phyloP scores from a whole-genome alignment of 2,329 filamentous ascomycete species.

The Scedosporium boydii region DNA sequence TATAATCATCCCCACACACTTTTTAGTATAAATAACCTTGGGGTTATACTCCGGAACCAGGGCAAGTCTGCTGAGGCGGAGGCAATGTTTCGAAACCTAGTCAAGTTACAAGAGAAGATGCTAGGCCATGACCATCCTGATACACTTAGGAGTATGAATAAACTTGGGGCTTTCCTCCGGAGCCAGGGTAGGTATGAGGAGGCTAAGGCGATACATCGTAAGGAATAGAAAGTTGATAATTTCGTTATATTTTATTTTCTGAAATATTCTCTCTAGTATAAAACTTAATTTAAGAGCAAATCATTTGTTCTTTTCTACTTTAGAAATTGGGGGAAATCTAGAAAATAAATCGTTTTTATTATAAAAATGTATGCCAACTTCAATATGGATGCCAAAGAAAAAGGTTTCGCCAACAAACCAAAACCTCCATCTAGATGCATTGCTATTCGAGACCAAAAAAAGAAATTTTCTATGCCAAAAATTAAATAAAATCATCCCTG shows the following conservation, averaged over 20 bases:
- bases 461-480: background rate
- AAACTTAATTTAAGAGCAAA: too few species aligned
- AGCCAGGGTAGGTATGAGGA: background rate
- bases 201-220: background rate
- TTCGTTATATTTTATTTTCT: too few species aligned
- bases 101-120: slow-evolving; percentile 9
- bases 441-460: background rate
- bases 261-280: too few species aligned
- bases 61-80: background rate
- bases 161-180: slow-evolving; percentile 2
- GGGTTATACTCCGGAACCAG: background rate
- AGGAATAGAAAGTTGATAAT: too few species aligned
- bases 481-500: background rate
- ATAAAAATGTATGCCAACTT: too few species aligned
- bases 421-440: too few species aligned
- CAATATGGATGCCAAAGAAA: too few species aligned
- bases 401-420: too few species aligned
- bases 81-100: background rate
- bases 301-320: too few species aligned
- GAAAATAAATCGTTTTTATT: too few species aligned
- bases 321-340: too few species aligned
- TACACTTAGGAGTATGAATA: slow-evolving; percentile 7
- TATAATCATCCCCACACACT: background rate
- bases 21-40: background rate
- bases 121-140: slow-evolving; percentile 10